Conservation (phyloP, 1,139 yeast genomes). For the Suhomyces panamericanus region DNA sequence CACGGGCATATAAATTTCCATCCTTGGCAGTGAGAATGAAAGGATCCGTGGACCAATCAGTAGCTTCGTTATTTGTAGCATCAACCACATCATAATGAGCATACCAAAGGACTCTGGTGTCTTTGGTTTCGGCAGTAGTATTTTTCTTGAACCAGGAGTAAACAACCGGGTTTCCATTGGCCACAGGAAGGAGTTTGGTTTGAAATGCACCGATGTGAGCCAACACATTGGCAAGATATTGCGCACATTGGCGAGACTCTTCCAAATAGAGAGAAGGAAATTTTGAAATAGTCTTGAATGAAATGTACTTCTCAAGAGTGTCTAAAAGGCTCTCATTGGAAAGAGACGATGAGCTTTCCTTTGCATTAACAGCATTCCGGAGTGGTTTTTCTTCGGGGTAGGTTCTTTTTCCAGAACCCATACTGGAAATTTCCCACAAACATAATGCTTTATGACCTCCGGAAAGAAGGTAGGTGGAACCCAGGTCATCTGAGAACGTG, state of each 20-base stretch:
- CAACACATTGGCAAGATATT: constrained; percentile 62
- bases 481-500: constrained; percentile 23
- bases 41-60: constrained; percentile 78
- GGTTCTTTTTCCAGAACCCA: constrained; percentile 14
- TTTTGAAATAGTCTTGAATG: constrained; percentile 77
- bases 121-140: constrained; percentile 8
- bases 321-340: constrained; percentile 62
- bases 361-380: neutral
- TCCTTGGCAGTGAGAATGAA: constrained; percentile 71
- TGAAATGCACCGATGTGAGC: constrained; percentile 69
- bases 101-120: constrained; percentile 69
- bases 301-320: constrained; percentile 60
- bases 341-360: constrained; percentile 39
- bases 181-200: constrained; percentile 70
- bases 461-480: constrained; percentile 32
- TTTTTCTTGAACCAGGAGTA: constrained; percentile 66
- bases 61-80: constrained; percentile 43
- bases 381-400: neutral
- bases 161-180: constrained; percentile 79
- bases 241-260: constrained; percentile 87
- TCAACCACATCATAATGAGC: constrained; percentile 96
- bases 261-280: constrained; percentile 65
- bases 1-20: constrained; percentile 89
- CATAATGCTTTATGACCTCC: constrained; percentile 42
- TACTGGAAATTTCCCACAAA: constrained; percentile 37